Evolutionary conservation across 2,329 filamentous ascomycete species (phyloP).

Genomic region (Pyrenophora teres): DNA sequence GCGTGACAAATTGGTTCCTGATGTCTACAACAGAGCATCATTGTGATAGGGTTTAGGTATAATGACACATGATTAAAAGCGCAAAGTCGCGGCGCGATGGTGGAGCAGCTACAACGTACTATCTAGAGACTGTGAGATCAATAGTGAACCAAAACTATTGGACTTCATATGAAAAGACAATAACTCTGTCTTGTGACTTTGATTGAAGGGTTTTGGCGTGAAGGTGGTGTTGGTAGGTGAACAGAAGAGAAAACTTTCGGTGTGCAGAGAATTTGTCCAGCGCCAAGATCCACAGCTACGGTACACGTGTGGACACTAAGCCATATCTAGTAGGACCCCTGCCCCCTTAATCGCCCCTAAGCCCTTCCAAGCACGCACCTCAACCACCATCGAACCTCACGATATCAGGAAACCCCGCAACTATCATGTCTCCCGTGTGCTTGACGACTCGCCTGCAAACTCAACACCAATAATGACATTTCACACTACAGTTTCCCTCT

Average conservation of each 20-base stretch:
- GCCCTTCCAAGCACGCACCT: constrained; percentile 5
- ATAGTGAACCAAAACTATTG: too few relatives aligned
- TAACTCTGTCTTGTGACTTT: too few relatives aligned
- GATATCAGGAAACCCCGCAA: neutral
- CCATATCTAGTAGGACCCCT: constrained; percentile 1
- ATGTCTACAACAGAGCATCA: neutral
- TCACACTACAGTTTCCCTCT: neutral
- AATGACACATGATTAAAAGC: too few relatives aligned
- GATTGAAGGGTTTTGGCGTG: neutral
- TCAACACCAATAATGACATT: neutral
- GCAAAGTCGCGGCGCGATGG: too few relatives aligned
- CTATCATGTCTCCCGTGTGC: neutral
- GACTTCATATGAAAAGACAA: too few relatives aligned
- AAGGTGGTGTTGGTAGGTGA: neutral
- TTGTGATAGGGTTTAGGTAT: neutral
- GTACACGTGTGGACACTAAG: constrained; percentile 22
- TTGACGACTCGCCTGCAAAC: neutral
- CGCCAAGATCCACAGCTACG: constrained; percentile 4
- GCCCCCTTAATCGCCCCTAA: constrained; percentile 1
- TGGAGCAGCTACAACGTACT: too few relatives aligned
- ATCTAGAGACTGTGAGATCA: too few relatives aligned
- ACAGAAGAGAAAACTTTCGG: constrained; percentile 1
- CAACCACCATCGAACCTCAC: neutral
- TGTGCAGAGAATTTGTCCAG: constrained; percentile 9
- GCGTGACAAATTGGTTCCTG: constrained; percentile 50